phyloP scores from a whole-genome alignment of 805 yeast genomes.

The Starmerella riodocensis region DNA sequence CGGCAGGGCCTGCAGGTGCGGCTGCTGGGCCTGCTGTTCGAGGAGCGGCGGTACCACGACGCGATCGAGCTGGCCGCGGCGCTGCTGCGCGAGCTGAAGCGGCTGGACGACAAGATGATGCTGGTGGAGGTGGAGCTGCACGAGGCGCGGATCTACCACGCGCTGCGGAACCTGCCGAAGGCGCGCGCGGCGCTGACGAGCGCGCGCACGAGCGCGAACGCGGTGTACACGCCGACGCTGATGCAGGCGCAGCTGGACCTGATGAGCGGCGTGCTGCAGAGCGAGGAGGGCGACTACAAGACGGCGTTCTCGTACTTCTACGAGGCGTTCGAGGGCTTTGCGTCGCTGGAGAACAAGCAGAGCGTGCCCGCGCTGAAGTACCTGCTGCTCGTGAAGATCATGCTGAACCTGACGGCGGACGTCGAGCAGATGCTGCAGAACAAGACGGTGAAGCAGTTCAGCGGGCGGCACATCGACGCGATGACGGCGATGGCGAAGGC shows the following conservation, averaged over 20 bases:
- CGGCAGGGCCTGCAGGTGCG: conserved; percentile 80
- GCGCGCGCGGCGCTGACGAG: conserved; percentile 84
- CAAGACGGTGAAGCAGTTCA: conserved; percentile 60
- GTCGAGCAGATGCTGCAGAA: conserved; percentile 63
- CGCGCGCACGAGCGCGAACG: conserved; percentile 94
- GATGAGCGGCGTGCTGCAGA: conserved; percentile 89
- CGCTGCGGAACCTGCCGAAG: conserved; percentile 79
- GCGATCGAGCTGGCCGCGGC: conserved; percentile 60
- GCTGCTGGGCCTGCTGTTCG: conserved; percentile 60
- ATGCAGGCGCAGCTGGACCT: conserved; percentile 89
- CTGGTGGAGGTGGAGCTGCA: conserved; percentile 89
- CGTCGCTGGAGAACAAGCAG: conserved; percentile 39
- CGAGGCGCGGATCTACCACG: conserved; percentile 81
- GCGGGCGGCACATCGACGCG: conserved; percentile 81
- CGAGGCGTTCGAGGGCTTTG: conserved; percentile 86
- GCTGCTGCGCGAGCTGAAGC: conserved; percentile 73
- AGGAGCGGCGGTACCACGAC: conserved; percentile 49
- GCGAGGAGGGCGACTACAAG: conserved; percentile 92
- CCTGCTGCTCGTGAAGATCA: conserved; percentile 83
- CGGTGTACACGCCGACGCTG: conserved; percentile 88
- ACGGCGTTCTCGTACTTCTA: conserved; percentile 92
- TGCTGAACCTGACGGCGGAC: conserved; percentile 79
- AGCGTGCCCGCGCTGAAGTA: conserved; percentile 76
- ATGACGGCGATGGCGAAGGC: conserved; percentile 90
- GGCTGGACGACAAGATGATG: conserved; percentile 88